A percentile compares a stretch with the other conserved stretches of the same genome.
phyloP scores from a whole-genome alignment of 2,329 filamentous ascomycete genomes.

The Clarireedia monteithiana region DNA sequence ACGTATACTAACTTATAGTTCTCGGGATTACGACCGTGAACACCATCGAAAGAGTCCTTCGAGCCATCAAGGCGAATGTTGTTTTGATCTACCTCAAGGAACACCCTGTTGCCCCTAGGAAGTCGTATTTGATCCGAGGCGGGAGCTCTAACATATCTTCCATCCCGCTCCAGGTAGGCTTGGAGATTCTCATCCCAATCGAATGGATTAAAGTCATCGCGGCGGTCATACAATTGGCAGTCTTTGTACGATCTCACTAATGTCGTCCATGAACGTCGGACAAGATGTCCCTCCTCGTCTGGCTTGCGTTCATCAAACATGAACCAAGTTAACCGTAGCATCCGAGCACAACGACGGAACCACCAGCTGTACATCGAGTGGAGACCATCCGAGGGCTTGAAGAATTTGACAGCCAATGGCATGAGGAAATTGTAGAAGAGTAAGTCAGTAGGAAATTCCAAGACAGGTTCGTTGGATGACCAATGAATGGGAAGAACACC shows the following conservation, averaged over 20 bases:
- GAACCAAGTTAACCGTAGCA: conserved; percentile 80
- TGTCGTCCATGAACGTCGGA: conserved; percentile 52
- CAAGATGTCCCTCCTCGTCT: conserved; percentile 72
- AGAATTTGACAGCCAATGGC: conserved; percentile 74
- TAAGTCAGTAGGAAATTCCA: conserved; percentile 91
- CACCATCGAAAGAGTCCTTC: conserved; percentile 42
- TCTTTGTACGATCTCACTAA: conserved; percentile 35
- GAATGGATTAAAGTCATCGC: conserved; percentile 12
- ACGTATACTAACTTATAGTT: conserved; percentile 60
- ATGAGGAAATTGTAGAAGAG: conserved; percentile 97
- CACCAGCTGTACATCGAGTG: conserved; percentile 91
- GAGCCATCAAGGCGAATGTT: conserved; percentile 57
- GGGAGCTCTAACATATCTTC: conserved; percentile 83
- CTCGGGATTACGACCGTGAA: conserved; percentile 46
- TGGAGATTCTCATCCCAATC: conserved; percentile 41
- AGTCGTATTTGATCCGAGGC: conserved; percentile 94
- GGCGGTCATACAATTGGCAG: conserved; percentile 33
- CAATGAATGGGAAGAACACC: conserved; percentile 85
- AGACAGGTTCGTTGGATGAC: conserved; percentile 82
- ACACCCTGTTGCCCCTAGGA: conserved; percentile 74
- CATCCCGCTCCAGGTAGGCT: conserved; percentile 44
- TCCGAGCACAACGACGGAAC: conserved; percentile 79
- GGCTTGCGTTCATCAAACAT: conserved; percentile 75
- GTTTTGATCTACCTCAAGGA: conserved; percentile 64
- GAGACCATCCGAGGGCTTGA: conserved; percentile 77